A percentile compares a stretch with the other conserved stretches of the same genome.
Evolutionary conservation across 2,329 filamentous ascomycete genomes (phyloP).

Genomic region (Sphaerulina musiva): DNA sequence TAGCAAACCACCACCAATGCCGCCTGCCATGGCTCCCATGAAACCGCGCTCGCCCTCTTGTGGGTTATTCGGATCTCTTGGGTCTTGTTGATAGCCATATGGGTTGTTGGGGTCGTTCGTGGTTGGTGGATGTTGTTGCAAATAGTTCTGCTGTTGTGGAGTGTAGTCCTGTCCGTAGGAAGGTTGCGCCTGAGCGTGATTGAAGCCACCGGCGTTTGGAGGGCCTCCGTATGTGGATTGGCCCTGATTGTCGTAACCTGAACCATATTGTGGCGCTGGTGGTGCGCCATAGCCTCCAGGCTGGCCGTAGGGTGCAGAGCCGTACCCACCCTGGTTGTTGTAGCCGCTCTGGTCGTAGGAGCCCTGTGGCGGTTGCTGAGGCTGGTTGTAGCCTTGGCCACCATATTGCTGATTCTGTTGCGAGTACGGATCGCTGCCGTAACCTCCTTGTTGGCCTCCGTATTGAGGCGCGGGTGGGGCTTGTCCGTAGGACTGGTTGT

Average conservation of each 20-base stretch:
- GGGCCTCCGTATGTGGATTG: slow-evolving; percentile 10
- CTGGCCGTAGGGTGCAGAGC: slow-evolving; percentile 20
- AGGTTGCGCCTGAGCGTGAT: slow-evolving; percentile 24
- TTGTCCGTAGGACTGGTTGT: slow-evolving; percentile 25
- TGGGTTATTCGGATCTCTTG: slow-evolving; percentile 39
- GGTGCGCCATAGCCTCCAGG: slow-evolving; percentile 23
- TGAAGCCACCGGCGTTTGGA: slow-evolving; percentile 29
- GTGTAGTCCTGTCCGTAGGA: slow-evolving; percentile 21
- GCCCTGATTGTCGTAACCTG: slow-evolving; percentile 20
- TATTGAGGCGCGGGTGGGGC: slow-evolving; percentile 6
- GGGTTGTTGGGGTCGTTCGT: slow-evolving; percentile 34
- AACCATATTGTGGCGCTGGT: slow-evolving; percentile 17
- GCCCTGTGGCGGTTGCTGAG: slow-evolving; percentile 15
- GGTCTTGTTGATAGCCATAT: slow-evolving; percentile 33
- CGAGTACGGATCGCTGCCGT: slow-evolving; percentile 26
- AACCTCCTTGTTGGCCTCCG: slow-evolving; percentile 27
- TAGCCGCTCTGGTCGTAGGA: slow-evolving; percentile 18
- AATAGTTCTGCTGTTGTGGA: slow-evolving; percentile 17
- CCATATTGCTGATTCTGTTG: slow-evolving; percentile 19
- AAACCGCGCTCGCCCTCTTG: slow-evolving; percentile 53
- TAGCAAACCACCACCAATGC: slow-evolving; percentile 50
- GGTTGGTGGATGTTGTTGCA: slow-evolving; percentile 21
- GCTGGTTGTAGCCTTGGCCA: slow-evolving; percentile 9
- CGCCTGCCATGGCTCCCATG: slow-evolving; percentile 52
- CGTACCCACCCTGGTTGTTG: slow-evolving; percentile 22